A percentile compares a stretch with the other conserved stretches of the same genome.
Conservation (phyloP, 371 early-diverging fungal species). For the Encephalitozoon hellem region DNA sequence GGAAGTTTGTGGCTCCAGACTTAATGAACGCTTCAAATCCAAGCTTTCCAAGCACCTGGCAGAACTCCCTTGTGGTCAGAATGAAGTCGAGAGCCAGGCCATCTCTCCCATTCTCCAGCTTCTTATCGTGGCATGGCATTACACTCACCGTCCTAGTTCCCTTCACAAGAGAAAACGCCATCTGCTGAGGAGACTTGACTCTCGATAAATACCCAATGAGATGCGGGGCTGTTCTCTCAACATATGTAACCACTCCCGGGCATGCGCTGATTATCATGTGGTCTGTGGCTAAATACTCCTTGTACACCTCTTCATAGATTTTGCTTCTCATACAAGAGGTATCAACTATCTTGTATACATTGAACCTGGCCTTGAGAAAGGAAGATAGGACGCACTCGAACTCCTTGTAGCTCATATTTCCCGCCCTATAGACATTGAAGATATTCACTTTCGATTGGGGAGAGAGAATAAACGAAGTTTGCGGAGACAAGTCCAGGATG, state of each 20-base stretch:
- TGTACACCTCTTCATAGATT: constrained; percentile 1
- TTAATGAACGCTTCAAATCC: not conserved
- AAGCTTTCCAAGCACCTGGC: not conserved
- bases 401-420: not conserved
- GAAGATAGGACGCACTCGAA: constrained; percentile 34
- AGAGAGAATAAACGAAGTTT: constrained; percentile 41
- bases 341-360: constrained; percentile 26
- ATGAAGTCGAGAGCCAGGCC: constrained; percentile 23
- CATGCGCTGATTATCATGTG: constrained; percentile 46
- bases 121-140: constrained; percentile 54
- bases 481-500: not conserved
- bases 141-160: constrained; percentile 29
- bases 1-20: not conserved
- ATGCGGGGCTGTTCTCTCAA: constrained; percentile 42
- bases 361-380: constrained; percentile 24
- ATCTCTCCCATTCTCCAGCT: constrained; percentile 43
- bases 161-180: constrained; percentile 1
- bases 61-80: constrained; percentile 42
- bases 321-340: constrained; percentile 27
- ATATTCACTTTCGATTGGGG: constrained; percentile 40
- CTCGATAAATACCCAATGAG: constrained; percentile 37
- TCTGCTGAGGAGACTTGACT: constrained; percentile 39
- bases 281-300: not conserved
- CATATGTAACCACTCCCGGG: constrained; percentile 53
- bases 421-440: not conserved